Base-by-base conservation (phyloP, 2,329 filamentous ascomycete genomes). In the Pseudogymnoascus sp. region DNA sequence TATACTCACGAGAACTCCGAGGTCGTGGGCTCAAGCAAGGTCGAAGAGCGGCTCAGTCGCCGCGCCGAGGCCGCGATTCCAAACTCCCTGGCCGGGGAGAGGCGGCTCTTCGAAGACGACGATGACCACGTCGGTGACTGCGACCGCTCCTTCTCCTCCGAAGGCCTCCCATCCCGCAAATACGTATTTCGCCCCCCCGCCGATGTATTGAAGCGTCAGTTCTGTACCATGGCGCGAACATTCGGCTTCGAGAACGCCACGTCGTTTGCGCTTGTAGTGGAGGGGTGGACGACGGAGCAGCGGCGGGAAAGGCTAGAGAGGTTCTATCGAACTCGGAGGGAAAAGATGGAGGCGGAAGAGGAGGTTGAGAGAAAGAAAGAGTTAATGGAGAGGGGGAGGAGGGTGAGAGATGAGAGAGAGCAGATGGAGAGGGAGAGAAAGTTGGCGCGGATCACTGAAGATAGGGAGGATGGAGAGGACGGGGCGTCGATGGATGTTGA, bases 1-100 rank as follows among this genome's bases (percentile, higher is more conserved):
- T 99, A 99, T 72, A 96, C 92, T 0, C 94, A 99, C 71, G 89
- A 97, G 68, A 99, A 99, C 71, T 91, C 90, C 1, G 92, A 99
- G 74, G 92, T 99, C 11, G 84, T 99, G 62, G 94, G 94, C 9
- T 88, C 90, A 0, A 94, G 89, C n/a, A 90, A 88, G 67, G 83
- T 97, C n/a, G 94, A 99, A 75, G 88, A 89, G 65, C 84, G 87
- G 62, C 82, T 99, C 4, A 92, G 89, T 50, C 86, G 86, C 17
- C 85, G 84, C 41, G 94, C 93, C 50, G 67, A 71, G 61, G 71
- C 72, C 62, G 66, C 69, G 2, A 54, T 54, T 10, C 29, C 29
- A 2, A 59, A 59, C 37, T 40, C 37, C 9, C 35, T 39, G 13
- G 57, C 57, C 6, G 69, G 68, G 0, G 72, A 71, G 26, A 72